Base-by-base conservation (phyloP, 495 filamentous ascomycete species). In the Xylaria curta region DNA sequence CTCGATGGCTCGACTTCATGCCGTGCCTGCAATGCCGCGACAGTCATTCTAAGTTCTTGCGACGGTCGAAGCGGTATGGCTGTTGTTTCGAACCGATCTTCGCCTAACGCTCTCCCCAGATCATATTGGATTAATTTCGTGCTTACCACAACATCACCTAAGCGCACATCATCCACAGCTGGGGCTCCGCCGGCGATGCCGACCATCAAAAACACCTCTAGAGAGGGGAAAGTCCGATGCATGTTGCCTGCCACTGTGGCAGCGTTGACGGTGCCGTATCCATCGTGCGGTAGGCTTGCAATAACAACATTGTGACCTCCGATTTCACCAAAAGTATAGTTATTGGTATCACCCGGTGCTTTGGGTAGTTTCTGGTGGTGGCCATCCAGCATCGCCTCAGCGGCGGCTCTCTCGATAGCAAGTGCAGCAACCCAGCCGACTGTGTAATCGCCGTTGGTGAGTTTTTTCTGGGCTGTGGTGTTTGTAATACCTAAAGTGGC, bases 351-450 rank as follows among this genome's bases (percentile, higher is more conserved):
- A 61, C 38, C 66, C 2, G 5, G 0, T 5, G 59, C 31, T 9
- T 53, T 46, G 2, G 51, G 44, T 7, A 76, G 60, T 19, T 21
- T 28, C 1, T 24, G 42, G 54, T 76, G 72, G 6, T 28, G 68
- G 46, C 83, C 80, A 74, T 89, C 86, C 1, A 89, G 79, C 75
- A 86, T 81, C 15, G 79, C 78, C 24, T n/a, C 62, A 0, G 85
- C 82, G 6, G 85, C 86, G 19, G 84, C 79, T 15, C 77, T 65
- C 74, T 89, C 86, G 26, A 77, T 74, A 13, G 79, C 74, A 12
- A 89, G 74, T 1, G 85, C 82, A 68, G 81, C 85, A 28, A 87
- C 80, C 82, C 82, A 85, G 26, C 81, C 85, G 4, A 88, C 78
- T 13, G 80, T 82, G 65, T 86, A 88, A n/a, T 86, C 82, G 2